These are phyloP conservation scores for Kwoniella sp. DNA, from an alignment of 768 basidiomycete genomes.

Conservation along the genomic window DNA sequence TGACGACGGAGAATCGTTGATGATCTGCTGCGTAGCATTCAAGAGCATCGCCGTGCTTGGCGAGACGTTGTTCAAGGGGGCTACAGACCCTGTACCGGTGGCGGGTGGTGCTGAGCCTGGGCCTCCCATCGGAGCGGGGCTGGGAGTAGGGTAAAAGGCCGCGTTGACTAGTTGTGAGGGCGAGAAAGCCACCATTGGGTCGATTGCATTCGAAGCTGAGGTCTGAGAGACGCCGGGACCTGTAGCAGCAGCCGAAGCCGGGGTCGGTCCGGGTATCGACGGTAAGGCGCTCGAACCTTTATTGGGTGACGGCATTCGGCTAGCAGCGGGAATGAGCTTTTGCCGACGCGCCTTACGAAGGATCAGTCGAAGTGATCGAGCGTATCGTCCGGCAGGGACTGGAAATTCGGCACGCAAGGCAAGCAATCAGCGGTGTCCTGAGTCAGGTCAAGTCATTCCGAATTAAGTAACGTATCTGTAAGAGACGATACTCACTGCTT, in stretches of 20 bases:
- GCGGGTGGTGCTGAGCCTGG: conserved; percentile 12
- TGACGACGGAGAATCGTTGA: conserved; percentile 48
- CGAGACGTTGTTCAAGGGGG: conserved; percentile 21
- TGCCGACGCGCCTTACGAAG: conserved; percentile 63
- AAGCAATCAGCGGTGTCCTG: conserved; percentile 11
- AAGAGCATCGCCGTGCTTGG: conserved; percentile 25
- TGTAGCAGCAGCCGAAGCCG: not conserved
- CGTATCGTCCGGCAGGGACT: conserved; percentile 94
- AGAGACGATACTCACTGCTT: conserved; percentile 64
- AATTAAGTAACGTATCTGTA: too few species aligned
- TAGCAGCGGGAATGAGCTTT: conserved; percentile 56
- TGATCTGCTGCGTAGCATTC: conserved; percentile 29
- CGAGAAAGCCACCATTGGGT: conserved; percentile 30
- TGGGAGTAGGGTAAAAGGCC: conserved; percentile 32
- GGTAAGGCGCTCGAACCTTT: conserved; percentile 24
- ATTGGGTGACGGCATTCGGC: conserved; percentile 46
- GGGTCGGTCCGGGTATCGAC: not conserved
- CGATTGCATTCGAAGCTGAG: not conserved
- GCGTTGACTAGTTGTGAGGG: conserved; percentile 47
- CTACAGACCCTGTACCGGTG: conserved; percentile 10
- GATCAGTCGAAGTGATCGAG: conserved; percentile 85
- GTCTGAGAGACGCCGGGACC: conserved; percentile 5
- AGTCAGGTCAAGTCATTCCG: too few species aligned
- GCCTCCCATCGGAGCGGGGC: not conserved
- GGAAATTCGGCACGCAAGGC: conserved; percentile 64